These are phyloP conservation scores for Punica granatum DNA, from an alignment of 345 rosid species.

Conservation along the genomic window DNA sequence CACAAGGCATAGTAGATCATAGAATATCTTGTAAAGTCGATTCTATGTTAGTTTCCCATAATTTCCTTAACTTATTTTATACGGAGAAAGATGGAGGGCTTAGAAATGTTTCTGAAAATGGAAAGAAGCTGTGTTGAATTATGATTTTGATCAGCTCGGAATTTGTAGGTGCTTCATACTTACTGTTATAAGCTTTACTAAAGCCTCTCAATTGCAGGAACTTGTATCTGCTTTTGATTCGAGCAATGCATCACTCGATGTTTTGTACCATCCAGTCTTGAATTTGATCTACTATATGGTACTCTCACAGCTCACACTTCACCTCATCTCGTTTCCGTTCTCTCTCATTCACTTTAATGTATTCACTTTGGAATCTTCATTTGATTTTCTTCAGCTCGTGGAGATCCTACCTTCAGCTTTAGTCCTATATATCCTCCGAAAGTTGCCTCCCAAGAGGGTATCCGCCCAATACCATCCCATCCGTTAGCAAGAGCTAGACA, in stretches of 20 bases:
- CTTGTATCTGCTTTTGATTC: conserved; percentile 73
- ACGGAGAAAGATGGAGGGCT: neutral
- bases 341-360: neutral
- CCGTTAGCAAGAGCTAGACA: conserved; percentile 26
- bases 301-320: conserved; percentile 9
- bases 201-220: conserved; percentile 36
- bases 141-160: neutral
- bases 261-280: conserved; percentile 83
- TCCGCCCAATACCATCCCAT: conserved; percentile 94
- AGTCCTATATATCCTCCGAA: conserved; percentile 81
- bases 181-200: neutral
- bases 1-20: neutral
- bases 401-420: conserved; percentile 97
- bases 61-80: neutral
- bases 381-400: conserved; percentile 42
- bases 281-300: conserved; percentile 93
- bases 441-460: conserved; percentile 90
- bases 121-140: neutral
- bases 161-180: neutral
- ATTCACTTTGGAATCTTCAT: neutral
- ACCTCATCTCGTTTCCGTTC: neutral
- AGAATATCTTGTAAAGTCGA: neutral
- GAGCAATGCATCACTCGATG: conserved; percentile 64
- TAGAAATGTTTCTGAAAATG: neutral
- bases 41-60: neutral